phyloP scores from a whole-genome alignment of 805 yeast species.

The Ogataea degrootiae region DNA sequence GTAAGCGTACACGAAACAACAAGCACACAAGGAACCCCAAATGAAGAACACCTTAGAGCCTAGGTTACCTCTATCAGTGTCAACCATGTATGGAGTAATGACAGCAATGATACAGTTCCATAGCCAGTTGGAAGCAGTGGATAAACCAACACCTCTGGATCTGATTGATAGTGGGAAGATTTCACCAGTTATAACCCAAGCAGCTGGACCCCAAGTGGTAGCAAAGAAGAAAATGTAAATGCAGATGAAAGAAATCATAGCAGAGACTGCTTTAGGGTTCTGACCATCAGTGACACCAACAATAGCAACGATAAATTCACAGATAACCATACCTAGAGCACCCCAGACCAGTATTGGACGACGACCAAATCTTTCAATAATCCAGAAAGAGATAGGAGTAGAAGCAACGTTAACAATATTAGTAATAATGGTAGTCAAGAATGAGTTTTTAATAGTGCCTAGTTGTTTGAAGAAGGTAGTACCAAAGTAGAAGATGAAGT shows the following conservation, averaged over 20 bases:
- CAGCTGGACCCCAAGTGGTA: slow-evolving; percentile 77
- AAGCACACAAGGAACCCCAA: slow-evolving; percentile 23
- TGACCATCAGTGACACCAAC: slow-evolving; percentile 29
- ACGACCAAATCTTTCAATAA: slow-evolving; percentile 59
- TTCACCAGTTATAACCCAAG: slow-evolving; percentile 63
- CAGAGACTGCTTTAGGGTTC: slow-evolving; percentile 26
- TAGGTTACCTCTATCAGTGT: slow-evolving; percentile 49
- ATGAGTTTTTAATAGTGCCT: slow-evolving; percentile 44
- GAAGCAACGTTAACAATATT: slow-evolving; percentile 48
- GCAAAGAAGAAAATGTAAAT: slow-evolving; percentile 36
- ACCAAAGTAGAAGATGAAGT: slow-evolving; percentile 72
- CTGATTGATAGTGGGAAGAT: slow-evolving; percentile 69
- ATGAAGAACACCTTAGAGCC: slow-evolving; percentile 37
- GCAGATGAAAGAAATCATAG: slow-evolving; percentile 17
- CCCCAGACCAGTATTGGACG: slow-evolving; percentile 45
- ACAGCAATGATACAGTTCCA: slow-evolving; percentile 75
- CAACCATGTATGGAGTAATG: slow-evolving; percentile 70
- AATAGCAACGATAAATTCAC: slow-evolving; percentile 56
- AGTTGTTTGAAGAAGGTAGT: slow-evolving; percentile 57
- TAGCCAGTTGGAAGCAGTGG: slow-evolving; percentile 76
- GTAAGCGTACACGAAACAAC: slow-evolving; percentile 22
- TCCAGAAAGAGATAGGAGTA: slow-evolving; percentile 51
- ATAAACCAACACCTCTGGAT: slow-evolving; percentile 65
- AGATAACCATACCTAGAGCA: slow-evolving; percentile 43
- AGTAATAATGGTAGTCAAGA: slow-evolving; percentile 48